Percentiles rank a stretch among this genome's conserved stretches.
These are phyloP conservation scores for Schoenoplectus tabernaemontani DNA, from an alignment of 202 grass and related monocot genomes.

Conservation along the genomic window DNA sequence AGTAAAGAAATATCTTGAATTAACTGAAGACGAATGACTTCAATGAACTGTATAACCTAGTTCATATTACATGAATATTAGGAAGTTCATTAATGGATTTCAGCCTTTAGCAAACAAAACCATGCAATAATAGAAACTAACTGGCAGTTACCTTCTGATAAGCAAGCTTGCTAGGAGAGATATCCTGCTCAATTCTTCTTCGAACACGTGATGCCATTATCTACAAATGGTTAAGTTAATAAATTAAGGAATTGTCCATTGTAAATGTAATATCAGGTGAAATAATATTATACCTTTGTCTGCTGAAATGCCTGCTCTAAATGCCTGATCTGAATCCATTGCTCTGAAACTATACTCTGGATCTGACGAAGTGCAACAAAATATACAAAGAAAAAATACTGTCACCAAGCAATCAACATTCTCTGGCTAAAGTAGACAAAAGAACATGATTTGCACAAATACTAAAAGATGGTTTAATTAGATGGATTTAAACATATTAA, in stretches of 20 bases:
- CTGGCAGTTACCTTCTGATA: neutral
- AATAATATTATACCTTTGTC: slow-evolving; percentile 65
- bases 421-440: neutral
- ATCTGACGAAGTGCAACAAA: slow-evolving; percentile 43
- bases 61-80: slow-evolving; percentile 8
- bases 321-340: slow-evolving; percentile 92
- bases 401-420: neutral
- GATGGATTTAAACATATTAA: neutral
- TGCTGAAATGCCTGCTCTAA: slow-evolving; percentile 90
- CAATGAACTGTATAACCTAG: neutral
- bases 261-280: slow-evolving; percentile 15
- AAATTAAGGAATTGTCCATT: slow-evolving; percentile 28
- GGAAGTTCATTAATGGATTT: neutral
- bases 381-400: slow-evolving; percentile 23
- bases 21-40: slow-evolving; percentile 5
- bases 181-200: neutral
- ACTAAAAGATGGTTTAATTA: neutral
- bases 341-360: slow-evolving; percentile 70
- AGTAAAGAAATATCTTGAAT: slow-evolving; percentile 4
- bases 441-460: neutral
- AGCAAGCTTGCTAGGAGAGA: neutral
- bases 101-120: neutral
- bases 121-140: slow-evolving; percentile 2
- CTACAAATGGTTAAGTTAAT: neutral
- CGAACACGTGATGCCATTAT: slow-evolving; percentile 14